Percentiles rank a stretch among this genome's conserved stretches.
Conservation (phyloP, 768 basidiomycete species). For the Boletus rex-veris region DNA sequence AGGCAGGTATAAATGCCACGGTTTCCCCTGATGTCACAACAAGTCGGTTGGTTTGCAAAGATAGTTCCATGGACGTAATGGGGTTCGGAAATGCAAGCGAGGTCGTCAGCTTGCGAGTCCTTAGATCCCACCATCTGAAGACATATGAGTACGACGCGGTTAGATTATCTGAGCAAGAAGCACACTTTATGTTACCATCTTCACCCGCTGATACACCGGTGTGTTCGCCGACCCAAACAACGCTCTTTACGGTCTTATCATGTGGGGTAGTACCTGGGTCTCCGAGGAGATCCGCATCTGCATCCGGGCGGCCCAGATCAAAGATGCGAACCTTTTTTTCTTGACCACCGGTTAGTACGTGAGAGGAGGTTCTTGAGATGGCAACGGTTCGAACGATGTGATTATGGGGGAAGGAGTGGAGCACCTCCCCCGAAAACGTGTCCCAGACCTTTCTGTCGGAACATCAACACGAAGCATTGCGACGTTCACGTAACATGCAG, state of each 20-base stretch:
- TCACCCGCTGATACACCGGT: conserved; percentile 89
- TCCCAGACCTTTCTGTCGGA: conserved; percentile 88
- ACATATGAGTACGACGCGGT: conserved; percentile 13
- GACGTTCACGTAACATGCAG: not conserved
- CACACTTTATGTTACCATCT: conserved; percentile 84
- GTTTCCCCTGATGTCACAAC: conserved; percentile 90
- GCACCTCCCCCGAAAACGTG: conserved; percentile 78
- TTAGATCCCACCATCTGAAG: conserved; percentile 93
- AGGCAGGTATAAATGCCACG: conserved; percentile 84
- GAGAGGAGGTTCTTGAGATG: conserved; percentile 63
- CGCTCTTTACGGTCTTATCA: conserved; percentile 87
- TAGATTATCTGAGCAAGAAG: not conserved
- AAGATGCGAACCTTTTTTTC: conserved; percentile 98
- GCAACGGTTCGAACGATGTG: conserved; percentile 98
- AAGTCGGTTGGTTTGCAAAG: conserved; percentile 72
- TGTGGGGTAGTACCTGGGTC: conserved; percentile 64
- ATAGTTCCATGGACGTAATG: conserved; percentile 94
- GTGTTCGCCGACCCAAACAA: conserved; percentile 89
- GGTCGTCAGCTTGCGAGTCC: conserved; percentile 69
- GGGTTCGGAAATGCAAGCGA: conserved; percentile 70
- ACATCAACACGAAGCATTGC: not conserved
- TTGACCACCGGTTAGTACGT: conserved; percentile 88
- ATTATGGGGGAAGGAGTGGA: conserved; percentile 97
- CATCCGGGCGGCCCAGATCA: conserved; percentile 82
- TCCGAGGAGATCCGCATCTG: conserved; percentile 77